phyloP scores from a whole-genome alignment of 1,139 yeast genomes.

The Scheffersomyces parashehatae region DNA sequence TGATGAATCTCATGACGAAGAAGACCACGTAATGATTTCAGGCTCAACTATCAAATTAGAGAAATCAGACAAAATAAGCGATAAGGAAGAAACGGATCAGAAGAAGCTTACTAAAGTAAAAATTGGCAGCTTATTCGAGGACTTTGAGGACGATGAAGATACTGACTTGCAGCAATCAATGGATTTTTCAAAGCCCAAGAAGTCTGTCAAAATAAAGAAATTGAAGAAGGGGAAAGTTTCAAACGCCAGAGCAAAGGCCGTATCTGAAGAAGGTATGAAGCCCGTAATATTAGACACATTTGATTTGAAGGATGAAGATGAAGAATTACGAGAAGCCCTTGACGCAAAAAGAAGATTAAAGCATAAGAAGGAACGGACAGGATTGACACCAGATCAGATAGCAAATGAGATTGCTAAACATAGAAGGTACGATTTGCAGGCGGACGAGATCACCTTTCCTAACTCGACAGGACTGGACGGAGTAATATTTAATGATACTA shows the following conservation, averaged over 20 bases:
- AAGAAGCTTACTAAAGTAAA: background rate
- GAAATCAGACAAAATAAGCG: slow-evolving; percentile 7
- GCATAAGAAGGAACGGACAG: slow-evolving; percentile 28
- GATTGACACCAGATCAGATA: slow-evolving; percentile 45
- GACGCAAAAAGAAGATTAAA: slow-evolving; percentile 40
- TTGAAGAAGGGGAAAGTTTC: slow-evolving; percentile 12
- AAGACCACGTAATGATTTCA: slow-evolving; percentile 10
- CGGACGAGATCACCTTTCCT: slow-evolving; percentile 19
- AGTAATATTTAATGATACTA: slow-evolving; percentile 56
- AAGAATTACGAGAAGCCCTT: slow-evolving; percentile 47
- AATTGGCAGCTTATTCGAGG: too few relatives aligned
- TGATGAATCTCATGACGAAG: slow-evolving; percentile 17
- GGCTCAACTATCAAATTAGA: slow-evolving; percentile 11
- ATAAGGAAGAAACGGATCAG: slow-evolving; percentile 19
- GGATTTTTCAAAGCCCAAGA: slow-evolving; percentile 4
- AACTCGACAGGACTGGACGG: slow-evolving; percentile 16
- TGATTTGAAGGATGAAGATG: slow-evolving; percentile 41
- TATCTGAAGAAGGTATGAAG: slow-evolving; percentile 13
- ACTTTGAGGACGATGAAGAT: slow-evolving; percentile 35
- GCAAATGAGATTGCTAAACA: slow-evolving; percentile 45
- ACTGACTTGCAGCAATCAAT: slow-evolving; percentile 32
- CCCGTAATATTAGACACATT: slow-evolving; percentile 30
- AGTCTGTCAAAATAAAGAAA: slow-evolving; percentile 22
- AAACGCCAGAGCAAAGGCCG: slow-evolving; percentile 10
- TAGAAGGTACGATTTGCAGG: slow-evolving; percentile 29